Evolutionary conservation across 495 filamentous ascomycete genomes (phyloP), one percentile per base, ranked within the genome.

Genomic region (Hypoxylon fragiforme): DNA sequence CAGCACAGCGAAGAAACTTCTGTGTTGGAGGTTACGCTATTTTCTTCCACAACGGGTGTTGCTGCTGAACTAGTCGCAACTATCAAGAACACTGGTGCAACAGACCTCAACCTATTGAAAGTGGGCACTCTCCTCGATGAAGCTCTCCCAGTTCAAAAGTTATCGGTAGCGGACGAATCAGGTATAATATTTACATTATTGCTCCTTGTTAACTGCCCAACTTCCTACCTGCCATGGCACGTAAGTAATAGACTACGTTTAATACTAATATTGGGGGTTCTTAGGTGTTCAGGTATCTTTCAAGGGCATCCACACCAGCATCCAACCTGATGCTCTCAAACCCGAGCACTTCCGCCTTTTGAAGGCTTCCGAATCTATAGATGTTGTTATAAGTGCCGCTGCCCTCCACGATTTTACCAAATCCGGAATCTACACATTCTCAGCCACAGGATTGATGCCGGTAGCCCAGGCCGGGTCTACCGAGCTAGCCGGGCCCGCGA

Each of bases 81-180:
- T 31, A 30, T 60, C 7, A 54, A 35, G 28, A 60, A 60, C 21
- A 43, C 41, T 12, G 44, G 56, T 2, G 16, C 49, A 6, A 32
- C 14, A 21, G 56, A 60, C 12, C 44, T 60, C 1, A 60, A 60
- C 30, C 32, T 60, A 32, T n/a, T 60, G 12, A 48, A 38, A 7
- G 34, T 60, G 19, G 50, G 56, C 32, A 60, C 56, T 16, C 22
- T 60, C 21, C 44, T 60, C 15, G 56, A 60, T 20, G 56, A 60
- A n/a, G 26, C 20, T 24, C 20, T 60, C 13, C 56, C 56, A 2
- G 28, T 60, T 3, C 50, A 54, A 14, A 60, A 54, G 26, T 44
- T 60, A 13, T 44, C 32, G n/a, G 44, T 18, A 12, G 24, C 35
- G 9, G 44, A 60, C 15, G 56, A 50, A 36, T 26, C 32, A 44